A percentile compares a stretch with the other conserved stretches of the same genome.
phyloP scores from a whole-genome alignment of 345 rosid genomes.

The Eucalyptus polybractea region DNA sequence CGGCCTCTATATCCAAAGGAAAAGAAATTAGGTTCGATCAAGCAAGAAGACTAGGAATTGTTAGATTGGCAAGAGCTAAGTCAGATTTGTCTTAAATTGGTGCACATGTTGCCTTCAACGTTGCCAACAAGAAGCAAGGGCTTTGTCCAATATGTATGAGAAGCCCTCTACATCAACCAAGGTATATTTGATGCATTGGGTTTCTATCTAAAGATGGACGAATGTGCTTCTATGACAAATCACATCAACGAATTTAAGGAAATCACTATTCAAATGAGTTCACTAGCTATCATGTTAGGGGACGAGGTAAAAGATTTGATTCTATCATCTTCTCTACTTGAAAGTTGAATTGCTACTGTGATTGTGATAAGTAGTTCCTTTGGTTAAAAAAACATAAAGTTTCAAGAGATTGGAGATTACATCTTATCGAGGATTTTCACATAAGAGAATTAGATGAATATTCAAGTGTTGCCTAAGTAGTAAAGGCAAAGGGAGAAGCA shows the following conservation, averaged over 20 bases:
- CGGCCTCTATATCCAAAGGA: too few species aligned
- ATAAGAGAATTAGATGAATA: accelerated
- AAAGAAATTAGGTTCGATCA: neutral
- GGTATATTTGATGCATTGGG: neutral
- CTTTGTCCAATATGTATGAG: neutral
- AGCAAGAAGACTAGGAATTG: too few species aligned
- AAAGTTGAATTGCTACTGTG: neutral
- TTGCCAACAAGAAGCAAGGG: neutral
- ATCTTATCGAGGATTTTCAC: neutral
- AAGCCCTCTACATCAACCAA: neutral
- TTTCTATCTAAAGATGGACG: neutral
- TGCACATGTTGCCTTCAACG: neutral
- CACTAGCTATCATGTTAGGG: accelerated
- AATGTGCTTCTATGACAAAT: neutral
- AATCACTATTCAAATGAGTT: neutral
- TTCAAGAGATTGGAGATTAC: neutral
- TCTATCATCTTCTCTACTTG: too few species aligned
- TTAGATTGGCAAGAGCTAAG: neutral
- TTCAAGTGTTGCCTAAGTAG: neutral
- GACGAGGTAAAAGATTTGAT: neutral
- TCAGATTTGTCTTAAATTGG: accelerated
- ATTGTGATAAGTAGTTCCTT: neutral
- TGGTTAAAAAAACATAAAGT: neutral
- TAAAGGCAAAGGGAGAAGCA: neutral
- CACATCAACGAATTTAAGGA: too few species aligned